A percentile compares a stretch with the other conserved stretches of the same genome.
These are phyloP conservation scores for Phytophthora cajani DNA, from an alignment of 352 stramenopile genomes.

Conservation along the genomic window DNA sequence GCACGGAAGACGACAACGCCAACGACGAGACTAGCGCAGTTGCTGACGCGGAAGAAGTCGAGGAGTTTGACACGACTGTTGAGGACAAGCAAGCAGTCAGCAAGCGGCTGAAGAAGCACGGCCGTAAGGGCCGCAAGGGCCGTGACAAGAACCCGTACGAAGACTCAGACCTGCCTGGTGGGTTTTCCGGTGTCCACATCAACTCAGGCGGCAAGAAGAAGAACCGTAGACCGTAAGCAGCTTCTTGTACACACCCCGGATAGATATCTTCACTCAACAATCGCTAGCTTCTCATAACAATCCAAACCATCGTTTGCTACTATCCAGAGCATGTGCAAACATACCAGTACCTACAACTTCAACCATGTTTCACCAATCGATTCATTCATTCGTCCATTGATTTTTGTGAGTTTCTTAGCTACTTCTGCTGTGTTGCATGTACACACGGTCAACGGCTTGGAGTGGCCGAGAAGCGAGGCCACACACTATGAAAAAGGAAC, in stretches of 20 bases:
- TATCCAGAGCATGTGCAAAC: not conserved
- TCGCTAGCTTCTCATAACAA: not conserved
- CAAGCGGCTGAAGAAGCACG: conserved; percentile 93
- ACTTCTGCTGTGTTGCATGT: conserved; percentile 42
- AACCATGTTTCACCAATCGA: conserved; percentile 11
- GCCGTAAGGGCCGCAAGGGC: conserved; percentile 96
- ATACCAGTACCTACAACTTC: not conserved
- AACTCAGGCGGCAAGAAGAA: conserved; percentile 83
- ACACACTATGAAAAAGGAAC: conserved; percentile 46
- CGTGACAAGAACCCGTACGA: conserved; percentile 98
- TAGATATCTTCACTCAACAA: conserved; percentile 22
- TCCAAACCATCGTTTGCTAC: not conserved
- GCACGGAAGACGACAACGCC: conserved; percentile 23
- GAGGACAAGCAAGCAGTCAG: conserved; percentile 77
- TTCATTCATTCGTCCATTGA: conserved; percentile 45
- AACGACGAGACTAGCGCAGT: conserved; percentile 8
- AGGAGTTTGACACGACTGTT: conserved; percentile 76
- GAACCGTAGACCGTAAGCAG: conserved; percentile 51
- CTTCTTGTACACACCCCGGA: conserved; percentile 1
- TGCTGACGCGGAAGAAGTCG: conserved; percentile 32
- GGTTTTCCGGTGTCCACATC: conserved; percentile 60
- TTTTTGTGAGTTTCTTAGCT: conserved; percentile 43
- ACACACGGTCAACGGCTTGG: conserved; percentile 30
- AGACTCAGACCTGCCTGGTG: conserved; percentile 76
- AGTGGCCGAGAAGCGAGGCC: conserved; percentile 22